Conservation (phyloP, 139 green algal species). For the Nannochloris sp. region DNA sequence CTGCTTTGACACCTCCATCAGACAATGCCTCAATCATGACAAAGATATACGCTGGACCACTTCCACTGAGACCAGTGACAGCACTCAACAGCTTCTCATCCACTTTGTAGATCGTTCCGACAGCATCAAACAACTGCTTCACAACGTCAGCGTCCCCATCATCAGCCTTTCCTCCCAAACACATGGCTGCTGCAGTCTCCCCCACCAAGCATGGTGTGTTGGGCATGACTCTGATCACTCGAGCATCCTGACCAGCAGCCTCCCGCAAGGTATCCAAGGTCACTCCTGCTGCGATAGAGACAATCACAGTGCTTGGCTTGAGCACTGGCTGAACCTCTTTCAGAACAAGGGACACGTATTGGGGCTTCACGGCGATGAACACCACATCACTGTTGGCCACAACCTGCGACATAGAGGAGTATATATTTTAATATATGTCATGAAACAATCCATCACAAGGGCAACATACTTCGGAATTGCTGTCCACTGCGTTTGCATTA, state of each 20-base stretch:
- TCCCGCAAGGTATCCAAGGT: constrained; percentile 53
- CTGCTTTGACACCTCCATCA: constrained; percentile 82
- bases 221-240: constrained; percentile 90
- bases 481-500: constrained; percentile 23
- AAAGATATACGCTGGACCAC: constrained; percentile 91
- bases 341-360: constrained; percentile 68
- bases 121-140: constrained; percentile 54
- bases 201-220: constrained; percentile 95
- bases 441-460: neutral
- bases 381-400: constrained; percentile 65
- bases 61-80: constrained; percentile 87
- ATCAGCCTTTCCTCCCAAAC: constrained; percentile 37
- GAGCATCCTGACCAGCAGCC: constrained; percentile 44
- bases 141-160: constrained; percentile 56
- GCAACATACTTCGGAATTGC: constrained; percentile 39
- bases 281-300: constrained; percentile 93
- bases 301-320: constrained; percentile 47
- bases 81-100: constrained; percentile 85
- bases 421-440: no score
- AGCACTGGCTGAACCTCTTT: constrained; percentile 40
- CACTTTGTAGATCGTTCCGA: constrained; percentile 58
- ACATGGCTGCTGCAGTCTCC: constrained; percentile 80
- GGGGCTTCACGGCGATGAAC: constrained; percentile 90
- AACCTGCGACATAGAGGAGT: constrained; percentile 32
- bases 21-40: constrained; percentile 92